Percentiles rank a stretch among this genome's conserved stretches.
Conservation (phyloP, 768 basidiomycete genomes). For the Saitozyma podzolica region DNA sequence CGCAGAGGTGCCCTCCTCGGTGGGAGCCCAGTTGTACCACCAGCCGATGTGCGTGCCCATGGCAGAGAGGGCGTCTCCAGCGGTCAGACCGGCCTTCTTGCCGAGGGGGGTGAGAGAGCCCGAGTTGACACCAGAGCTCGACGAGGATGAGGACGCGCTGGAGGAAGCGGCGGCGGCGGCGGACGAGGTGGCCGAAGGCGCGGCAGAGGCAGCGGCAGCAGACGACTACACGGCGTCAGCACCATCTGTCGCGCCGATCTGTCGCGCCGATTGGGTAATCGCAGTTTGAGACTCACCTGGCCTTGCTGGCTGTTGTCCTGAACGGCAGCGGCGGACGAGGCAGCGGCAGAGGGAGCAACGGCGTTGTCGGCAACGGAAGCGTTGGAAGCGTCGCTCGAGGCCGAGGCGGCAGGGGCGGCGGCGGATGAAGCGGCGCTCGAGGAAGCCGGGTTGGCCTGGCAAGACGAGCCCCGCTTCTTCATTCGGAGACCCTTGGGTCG, state of each 20-base stretch:
- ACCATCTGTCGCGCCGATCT: not conserved
- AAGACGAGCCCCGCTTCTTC: slow-evolving; percentile 2
- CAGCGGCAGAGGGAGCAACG: too few species aligned
- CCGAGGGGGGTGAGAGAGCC: slow-evolving; percentile 40
- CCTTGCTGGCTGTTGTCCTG: not conserved
- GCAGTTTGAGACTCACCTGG: too few species aligned
- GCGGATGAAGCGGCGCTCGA: slow-evolving; percentile 9
- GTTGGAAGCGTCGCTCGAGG: slow-evolving; percentile 1
- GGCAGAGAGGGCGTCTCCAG: slow-evolving; percentile 34
- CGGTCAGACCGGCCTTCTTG: slow-evolving; percentile 51
- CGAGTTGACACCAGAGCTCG: slow-evolving; percentile 2
- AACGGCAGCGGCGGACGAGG: not conserved
- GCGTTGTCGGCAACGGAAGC: slow-evolving; percentile 3
- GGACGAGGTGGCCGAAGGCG: slow-evolving; percentile 10
- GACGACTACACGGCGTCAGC: not conserved
- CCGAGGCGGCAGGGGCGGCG: slow-evolving; percentile 11
- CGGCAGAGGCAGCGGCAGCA: not conserved
- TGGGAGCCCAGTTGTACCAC: slow-evolving; percentile 47
- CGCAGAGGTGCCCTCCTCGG: slow-evolving; percentile 15
- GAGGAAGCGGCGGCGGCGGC: slow-evolving; percentile 13
- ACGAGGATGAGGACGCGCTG: slow-evolving; percentile 1
- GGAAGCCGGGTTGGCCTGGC: slow-evolving; percentile 16
- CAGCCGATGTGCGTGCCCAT: slow-evolving; percentile 46
- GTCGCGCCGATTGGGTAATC: too few species aligned
- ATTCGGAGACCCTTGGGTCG: not conserved